Evolutionary conservation across 257 asterid species (phyloP), one percentile per base, ranked within the genome.

Genomic region (Solanum raphanifolium): DNA sequence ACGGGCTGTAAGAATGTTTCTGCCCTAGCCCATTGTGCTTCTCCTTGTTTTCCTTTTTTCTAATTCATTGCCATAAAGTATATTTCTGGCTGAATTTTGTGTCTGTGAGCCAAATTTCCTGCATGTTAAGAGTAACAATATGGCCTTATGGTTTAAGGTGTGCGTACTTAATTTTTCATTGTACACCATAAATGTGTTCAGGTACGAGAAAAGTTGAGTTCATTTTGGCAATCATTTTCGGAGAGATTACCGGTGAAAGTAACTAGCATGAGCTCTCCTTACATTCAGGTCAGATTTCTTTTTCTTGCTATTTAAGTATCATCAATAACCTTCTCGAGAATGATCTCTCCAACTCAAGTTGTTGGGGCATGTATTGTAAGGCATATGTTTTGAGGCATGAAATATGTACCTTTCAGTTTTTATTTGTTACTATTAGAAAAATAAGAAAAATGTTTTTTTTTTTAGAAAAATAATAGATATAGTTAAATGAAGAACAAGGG

Each of bases 171-270:
- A 60, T 27, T 35, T 83, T 86, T 83, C 31, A 41, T 38, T 36
- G 31, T 65, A 20, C 84, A 27, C 41, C 69, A 31, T 29, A 73
- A 16, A 84, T 91, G 35, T 89, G 71, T 81, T 78, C 86, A 95
- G 98, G 98, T 97, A 62, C 97, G 98, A 21, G 88, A 86, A 83
- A 85, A 34, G 75, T 90, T 97, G 87, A 89, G 96, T 89, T 31
- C 90, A 83, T 95, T 93, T 87, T 97, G 98, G 99, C 97, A 96
- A 4, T 55, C 89, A 74, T 95, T 97, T 74, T 87, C 93, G n/a
- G 91, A 36, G 52, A 90, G 87, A 69, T 89, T 95, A 89, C 92
- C 95, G 3, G 95, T 92, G 16, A 87, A 89, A 72, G 89, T 92
- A 83, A 93, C 90, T 39, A 81, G 87, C 71, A 90, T 25, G 87